Evolutionary conservation across 1,139 yeast species (phyloP).

Genomic region (Sugiyamaella castrensis): DNA sequence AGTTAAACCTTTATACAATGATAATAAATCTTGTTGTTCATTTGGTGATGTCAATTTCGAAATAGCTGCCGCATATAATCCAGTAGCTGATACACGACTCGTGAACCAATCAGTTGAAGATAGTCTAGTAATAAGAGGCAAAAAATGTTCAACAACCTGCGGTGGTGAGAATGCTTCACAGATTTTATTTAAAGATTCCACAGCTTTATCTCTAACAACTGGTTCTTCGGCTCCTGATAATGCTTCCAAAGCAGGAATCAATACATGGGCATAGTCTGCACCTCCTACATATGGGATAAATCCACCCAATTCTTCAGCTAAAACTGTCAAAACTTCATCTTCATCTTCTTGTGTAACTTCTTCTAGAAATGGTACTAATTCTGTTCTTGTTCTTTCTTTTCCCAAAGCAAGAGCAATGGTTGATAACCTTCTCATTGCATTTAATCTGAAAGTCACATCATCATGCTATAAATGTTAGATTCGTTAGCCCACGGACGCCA

Average conservation of each 20-base stretch:
- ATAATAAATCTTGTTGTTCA: slow-evolving; percentile 48
- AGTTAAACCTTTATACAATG: slow-evolving; percentile 65
- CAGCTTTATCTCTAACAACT: slow-evolving; percentile 93
- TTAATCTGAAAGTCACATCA: slow-evolving; percentile 88
- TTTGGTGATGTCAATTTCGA: slow-evolving; percentile 53
- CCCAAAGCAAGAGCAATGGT: slow-evolving; percentile 96
- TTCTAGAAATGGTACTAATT: slow-evolving; percentile 82
- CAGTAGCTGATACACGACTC: slow-evolving; percentile 87
- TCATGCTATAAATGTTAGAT: slow-evolving; percentile 52
- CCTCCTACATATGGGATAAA: slow-evolving; percentile 92
- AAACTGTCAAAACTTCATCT: slow-evolving; percentile 92
- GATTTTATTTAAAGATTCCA: slow-evolving; percentile 73
- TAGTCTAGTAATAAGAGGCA: slow-evolving; percentile 73
- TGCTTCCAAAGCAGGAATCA: slow-evolving; percentile 83
- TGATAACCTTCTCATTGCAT: slow-evolving; percentile 91
- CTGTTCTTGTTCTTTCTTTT: slow-evolving; percentile 85
- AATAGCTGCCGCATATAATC: slow-evolving; percentile 73
- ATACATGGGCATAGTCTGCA: slow-evolving; percentile 64
- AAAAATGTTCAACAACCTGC: slow-evolving; percentile 64
- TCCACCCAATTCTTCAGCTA: slow-evolving; percentile 85
- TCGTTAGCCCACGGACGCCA: too few species aligned
- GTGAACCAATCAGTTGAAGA: slow-evolving; percentile 95
- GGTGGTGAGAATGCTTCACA: slow-evolving; percentile 61
- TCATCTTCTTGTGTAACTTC: slow-evolving; percentile 97
- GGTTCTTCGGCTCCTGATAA: slow-evolving; percentile 96